A percentile compares a stretch with the other conserved stretches of the same genome.
phyloP scores from a whole-genome alignment of 352 stramenopile genomes.

The Phytophthora citrophthora region DNA sequence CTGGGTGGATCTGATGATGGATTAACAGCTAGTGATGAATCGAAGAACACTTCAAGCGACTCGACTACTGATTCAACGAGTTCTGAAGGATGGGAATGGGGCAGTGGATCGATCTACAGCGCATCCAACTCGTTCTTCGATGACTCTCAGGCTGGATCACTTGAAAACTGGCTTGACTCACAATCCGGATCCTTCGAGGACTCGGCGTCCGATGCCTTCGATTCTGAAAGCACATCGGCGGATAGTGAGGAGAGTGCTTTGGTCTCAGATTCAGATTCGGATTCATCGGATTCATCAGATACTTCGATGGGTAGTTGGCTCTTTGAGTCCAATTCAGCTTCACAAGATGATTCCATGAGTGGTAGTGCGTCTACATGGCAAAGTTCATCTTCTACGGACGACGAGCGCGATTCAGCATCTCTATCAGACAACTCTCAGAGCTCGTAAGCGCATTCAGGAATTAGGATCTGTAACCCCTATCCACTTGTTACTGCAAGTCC shows the following conservation, averaged over 20 bases:
- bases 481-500: too few relatives aligned
- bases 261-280: conserved; percentile 2
- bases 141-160: background rate
- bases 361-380: conserved; percentile 6
- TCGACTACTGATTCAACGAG: background rate
- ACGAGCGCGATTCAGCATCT: conserved; percentile 12
- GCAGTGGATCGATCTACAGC: background rate
- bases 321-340: conserved; percentile 2
- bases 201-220: conserved; percentile 1
- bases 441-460: conserved; percentile 5
- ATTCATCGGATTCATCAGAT: conserved; percentile 6
- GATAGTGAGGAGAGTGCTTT: background rate
- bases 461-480: too few relatives aligned
- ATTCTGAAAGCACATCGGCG: conserved; percentile 4
- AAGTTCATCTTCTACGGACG: conserved; percentile 7
- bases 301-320: conserved; percentile 9
- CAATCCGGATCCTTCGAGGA: conserved; percentile 1
- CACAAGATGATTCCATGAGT: background rate
- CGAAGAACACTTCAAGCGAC: background rate
- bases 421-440: conserved; percentile 14
- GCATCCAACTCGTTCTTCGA: conserved; percentile 3
- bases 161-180: conserved; percentile 10
- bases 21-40: background rate
- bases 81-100: background rate
- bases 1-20: background rate